These are phyloP conservation scores for Podospora bellae-mahoneyi DNA, from an alignment of 495 filamentous ascomycete genomes.

Conservation along the genomic window DNA sequence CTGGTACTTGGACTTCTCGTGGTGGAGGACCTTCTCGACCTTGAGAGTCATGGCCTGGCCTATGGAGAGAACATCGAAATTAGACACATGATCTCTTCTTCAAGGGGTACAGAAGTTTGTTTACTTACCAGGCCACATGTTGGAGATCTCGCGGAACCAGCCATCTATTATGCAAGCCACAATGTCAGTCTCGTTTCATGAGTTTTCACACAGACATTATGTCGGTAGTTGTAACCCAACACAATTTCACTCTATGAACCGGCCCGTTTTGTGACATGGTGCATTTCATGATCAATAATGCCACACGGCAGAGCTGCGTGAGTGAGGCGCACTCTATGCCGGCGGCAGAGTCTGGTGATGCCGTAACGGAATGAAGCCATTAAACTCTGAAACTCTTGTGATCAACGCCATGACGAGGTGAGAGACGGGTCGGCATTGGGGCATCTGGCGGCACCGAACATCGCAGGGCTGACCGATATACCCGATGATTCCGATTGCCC, in stretches of 20 bases:
- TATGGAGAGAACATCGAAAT: conserved; percentile 15
- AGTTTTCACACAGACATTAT: conserved; percentile 7
- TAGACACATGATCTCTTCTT: not conserved
- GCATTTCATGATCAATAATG: conserved; percentile 1
- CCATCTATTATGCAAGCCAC: conserved; percentile 63
- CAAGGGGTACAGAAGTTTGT: not conserved
- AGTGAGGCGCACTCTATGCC: conserved; percentile 1
- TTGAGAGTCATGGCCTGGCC: conserved; percentile 97
- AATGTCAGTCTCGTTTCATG: conserved; percentile 5
- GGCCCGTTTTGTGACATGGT: not conserved
- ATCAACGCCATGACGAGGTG: not conserved
- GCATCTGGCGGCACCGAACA: not conserved
- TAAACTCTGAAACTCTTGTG: not conserved
- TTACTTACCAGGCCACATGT: conserved; percentile 85
- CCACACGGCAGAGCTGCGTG: not conserved
- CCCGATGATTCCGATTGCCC: not conserved
- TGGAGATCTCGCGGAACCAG: conserved; percentile 97
- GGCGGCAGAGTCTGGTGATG: not conserved
- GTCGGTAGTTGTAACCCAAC: conserved; percentile 5
- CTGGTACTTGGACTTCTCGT: conserved; percentile 98
- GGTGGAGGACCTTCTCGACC: conserved; percentile 95
- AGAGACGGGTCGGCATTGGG: not conserved
- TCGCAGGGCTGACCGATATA: conserved; percentile 3
- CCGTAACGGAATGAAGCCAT: not conserved
- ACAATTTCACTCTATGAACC: not conserved